These are phyloP conservation scores for Talaromyces amestolkiae DNA, from an alignment of 2,329 filamentous ascomycete genomes.

Conservation along the genomic window DNA sequence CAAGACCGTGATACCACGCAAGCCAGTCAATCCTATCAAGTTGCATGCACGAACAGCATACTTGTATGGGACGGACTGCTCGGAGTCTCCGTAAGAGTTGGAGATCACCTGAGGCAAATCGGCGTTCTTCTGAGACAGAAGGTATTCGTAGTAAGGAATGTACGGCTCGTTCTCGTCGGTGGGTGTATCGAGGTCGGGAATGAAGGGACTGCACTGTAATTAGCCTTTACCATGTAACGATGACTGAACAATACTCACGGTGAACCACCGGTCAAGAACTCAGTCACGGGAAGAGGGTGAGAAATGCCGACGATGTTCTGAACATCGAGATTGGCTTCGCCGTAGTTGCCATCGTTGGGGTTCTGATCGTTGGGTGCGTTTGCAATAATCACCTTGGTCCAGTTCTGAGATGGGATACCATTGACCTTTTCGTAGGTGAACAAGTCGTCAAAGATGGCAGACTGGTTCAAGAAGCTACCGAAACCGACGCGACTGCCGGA, in stretches of 20 bases:
- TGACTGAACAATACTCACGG: conserved; percentile 42
- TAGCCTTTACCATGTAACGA: neutral
- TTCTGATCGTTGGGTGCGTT: conserved; percentile 53
- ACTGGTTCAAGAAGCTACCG: conserved; percentile 53
- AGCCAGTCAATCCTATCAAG: conserved; percentile 53
- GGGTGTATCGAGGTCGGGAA: conserved; percentile 50
- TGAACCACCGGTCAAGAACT: conserved; percentile 57
- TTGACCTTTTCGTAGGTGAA: conserved; percentile 41
- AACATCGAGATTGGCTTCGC: conserved; percentile 63
- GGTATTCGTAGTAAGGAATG: conserved; percentile 56
- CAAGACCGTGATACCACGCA: conserved; percentile 35
- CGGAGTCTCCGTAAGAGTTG: conserved; percentile 57
- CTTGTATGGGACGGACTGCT: conserved; percentile 52
- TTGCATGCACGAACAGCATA: conserved; percentile 53
- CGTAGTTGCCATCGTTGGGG: conserved; percentile 39
- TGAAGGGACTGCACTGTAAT: conserved; percentile 53
- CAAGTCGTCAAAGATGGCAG: conserved; percentile 49
- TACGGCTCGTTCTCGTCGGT: conserved; percentile 64
- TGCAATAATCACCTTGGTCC: conserved; percentile 58
- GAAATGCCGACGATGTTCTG: conserved; percentile 60
- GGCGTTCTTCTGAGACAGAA: conserved; percentile 15
- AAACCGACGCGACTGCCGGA: conserved; percentile 53
- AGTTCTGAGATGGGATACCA: conserved; percentile 50
- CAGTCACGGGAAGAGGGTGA: conserved; percentile 54
- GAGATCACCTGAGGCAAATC: conserved; percentile 56